phyloP scores from a whole-genome alignment of 768 basidiomycete species.

The Hericium rajendrae region DNA sequence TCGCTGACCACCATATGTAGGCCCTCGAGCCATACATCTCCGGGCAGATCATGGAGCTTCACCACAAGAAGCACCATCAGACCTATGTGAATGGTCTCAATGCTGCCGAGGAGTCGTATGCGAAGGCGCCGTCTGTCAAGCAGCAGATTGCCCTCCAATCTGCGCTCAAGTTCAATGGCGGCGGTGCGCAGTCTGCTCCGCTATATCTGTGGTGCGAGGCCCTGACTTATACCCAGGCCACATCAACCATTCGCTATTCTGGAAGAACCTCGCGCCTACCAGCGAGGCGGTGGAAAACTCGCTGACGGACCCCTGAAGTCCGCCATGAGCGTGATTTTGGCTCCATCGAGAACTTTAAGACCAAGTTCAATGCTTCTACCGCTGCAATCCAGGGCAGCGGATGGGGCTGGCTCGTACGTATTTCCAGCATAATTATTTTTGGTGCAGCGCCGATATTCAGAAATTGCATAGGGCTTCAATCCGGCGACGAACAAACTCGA shows the following conservation, averaged over 20 bases:
- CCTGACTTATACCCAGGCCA: slow-evolving; percentile 45
- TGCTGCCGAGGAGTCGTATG: slow-evolving; percentile 73
- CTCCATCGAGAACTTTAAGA: slow-evolving; percentile 58
- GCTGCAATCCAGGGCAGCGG: slow-evolving; percentile 87
- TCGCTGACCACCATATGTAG: neutral
- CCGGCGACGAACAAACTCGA: slow-evolving; percentile 62
- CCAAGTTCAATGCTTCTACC: slow-evolving; percentile 78
- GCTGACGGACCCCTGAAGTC: slow-evolving; percentile 52
- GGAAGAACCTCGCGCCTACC: slow-evolving; percentile 82
- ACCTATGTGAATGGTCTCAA: slow-evolving; percentile 91
- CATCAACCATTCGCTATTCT: slow-evolving; percentile 94
- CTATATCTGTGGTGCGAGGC: neutral
- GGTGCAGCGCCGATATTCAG: neutral
- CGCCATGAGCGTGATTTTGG: slow-evolving; percentile 61
- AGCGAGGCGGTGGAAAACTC: slow-evolving; percentile 51
- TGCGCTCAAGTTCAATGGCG: slow-evolving; percentile 93
- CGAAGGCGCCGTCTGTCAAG: slow-evolving; percentile 57
- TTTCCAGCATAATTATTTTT: neutral
- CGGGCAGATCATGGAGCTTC: slow-evolving; percentile 85
- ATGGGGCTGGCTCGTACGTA: slow-evolving; percentile 92
- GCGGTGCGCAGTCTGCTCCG: slow-evolving; percentile 44
- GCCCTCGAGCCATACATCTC: slow-evolving; percentile 90
- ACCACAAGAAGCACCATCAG: slow-evolving; percentile 94
- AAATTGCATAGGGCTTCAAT: slow-evolving; percentile 51
- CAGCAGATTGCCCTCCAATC: slow-evolving; percentile 82